Conservation (phyloP, 2,329 filamentous ascomycete genomes). For the Aureobasidium sp. region DNA sequence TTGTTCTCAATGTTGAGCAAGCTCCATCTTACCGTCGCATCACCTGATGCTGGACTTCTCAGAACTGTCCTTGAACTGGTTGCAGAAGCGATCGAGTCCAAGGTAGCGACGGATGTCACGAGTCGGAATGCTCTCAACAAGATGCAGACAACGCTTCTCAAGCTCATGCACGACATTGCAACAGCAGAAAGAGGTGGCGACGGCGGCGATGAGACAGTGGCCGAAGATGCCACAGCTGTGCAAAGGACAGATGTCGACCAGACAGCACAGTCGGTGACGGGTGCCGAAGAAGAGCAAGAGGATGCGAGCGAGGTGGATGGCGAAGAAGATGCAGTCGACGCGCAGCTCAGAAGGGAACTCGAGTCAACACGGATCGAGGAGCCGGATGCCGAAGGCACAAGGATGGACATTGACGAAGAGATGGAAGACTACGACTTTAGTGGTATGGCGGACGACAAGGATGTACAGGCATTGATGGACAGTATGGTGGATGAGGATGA, state of each 20-base stretch:
- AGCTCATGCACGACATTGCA: constrained; percentile 43
- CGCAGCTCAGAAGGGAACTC: constrained; percentile 18
- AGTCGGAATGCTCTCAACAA: constrained; percentile 50
- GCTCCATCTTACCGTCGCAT: constrained; percentile 58
- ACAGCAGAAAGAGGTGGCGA: constrained; percentile 29
- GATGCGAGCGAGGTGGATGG: constrained; percentile 10
- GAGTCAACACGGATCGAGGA: constrained; percentile 18
- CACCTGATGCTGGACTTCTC: constrained; percentile 25
- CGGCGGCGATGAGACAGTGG: constrained; percentile 28
- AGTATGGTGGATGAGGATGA: constrained; percentile 20
- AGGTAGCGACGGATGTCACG: constrained; percentile 46
- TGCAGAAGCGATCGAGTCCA: constrained; percentile 41
- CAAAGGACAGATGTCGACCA: constrained; percentile 3
- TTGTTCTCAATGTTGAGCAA: constrained; percentile 74
- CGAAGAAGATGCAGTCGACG: constrained; percentile 18
- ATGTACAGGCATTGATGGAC: constrained; percentile 20
- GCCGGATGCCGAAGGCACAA: constrained; percentile 16
- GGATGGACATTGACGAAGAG: constrained; percentile 18
- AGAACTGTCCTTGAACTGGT: constrained; percentile 40
- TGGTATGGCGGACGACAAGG: constrained; percentile 18
- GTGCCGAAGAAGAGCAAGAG: constrained; percentile 6
- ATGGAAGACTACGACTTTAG: constrained; percentile 18
- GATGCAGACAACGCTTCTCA: constrained; percentile 44
- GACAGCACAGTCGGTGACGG: constrained; percentile 9
- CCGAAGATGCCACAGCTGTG: constrained; percentile 10